Base-by-base conservation (phyloP, 768 basidiomycete species). In the Peribolospora baueri region DNA sequence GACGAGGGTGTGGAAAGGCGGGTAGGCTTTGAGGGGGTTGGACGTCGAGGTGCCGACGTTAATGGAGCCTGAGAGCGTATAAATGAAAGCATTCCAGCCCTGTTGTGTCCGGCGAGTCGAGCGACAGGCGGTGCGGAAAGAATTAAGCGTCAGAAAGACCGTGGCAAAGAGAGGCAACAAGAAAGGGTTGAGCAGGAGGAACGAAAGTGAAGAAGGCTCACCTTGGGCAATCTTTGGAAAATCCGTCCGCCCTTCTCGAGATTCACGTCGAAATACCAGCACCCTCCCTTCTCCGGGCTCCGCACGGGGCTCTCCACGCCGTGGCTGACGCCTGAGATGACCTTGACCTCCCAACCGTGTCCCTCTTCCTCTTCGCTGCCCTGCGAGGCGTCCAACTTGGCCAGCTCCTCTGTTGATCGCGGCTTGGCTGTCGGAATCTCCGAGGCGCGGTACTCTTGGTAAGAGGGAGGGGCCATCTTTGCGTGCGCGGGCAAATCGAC, bases 281-380 rank as follows among this genome's bases (percentile, higher is more conserved):
- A 90, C 5, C 90, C 90, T 9, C 61, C 63, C 39, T 62, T 57
- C 36, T 51, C 39, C 25, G 25, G 25, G 25, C 25, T 25, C 25
- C 25, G 25, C 25, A 25, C 25, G 25, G 25, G 25, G 25, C 25
- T 25, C 63, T 81, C 80, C 10, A 78, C 73, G 9, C 83, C 86
- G 60, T 88, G 77, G 57, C 84, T 83, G 65, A 79, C 80, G 5
- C 91, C 91, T 59, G 83, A 86, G 60, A 95, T 84, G 46, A 97
- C 80, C 63, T 77, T 84, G 62, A 93, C 73, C 59, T 73, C 75
- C 42, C 80, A 70, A 9, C 25, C 25, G 25, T 75, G 73, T 5
- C 83, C 83, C 46, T 80, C 74, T 3, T 69, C 67, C 8, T 83
- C 82, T 53, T 74, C 69, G 25, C 25, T 25, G 25, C 25, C 25